A percentile compares a stretch with the other conserved stretches of the same genome.
Conservation (phyloP, 1,139 yeast species). For the Starmera stellimalicola region DNA sequence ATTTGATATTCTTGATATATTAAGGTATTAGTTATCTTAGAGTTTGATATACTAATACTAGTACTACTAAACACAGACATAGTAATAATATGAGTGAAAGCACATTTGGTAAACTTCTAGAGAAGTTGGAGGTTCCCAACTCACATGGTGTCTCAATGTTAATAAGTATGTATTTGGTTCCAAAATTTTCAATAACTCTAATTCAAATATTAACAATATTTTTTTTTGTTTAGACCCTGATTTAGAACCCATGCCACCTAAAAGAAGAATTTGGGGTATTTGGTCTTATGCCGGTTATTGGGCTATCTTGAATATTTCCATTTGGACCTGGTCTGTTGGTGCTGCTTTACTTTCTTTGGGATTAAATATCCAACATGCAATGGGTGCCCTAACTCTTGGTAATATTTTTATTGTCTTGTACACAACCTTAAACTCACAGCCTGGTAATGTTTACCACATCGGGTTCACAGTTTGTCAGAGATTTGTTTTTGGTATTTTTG, state of each 20-base stretch:
- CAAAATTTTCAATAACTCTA: too few relatives aligned
- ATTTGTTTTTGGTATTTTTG: constrained; percentile 24
- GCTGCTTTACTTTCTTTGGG: constrained; percentile 23
- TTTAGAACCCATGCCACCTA: constrained; percentile 22
- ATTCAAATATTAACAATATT: too few relatives aligned
- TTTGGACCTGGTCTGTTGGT: constrained; percentile 23
- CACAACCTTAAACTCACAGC: constrained; percentile 19
- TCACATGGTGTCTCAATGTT: constrained; percentile 13
- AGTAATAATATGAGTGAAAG: background rate
- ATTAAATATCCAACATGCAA: constrained; percentile 23
- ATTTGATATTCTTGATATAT: too few relatives aligned
- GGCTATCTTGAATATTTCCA: constrained; percentile 22
- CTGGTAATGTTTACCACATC: constrained; percentile 22
- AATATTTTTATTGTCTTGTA: constrained; percentile 20
- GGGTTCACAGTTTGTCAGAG: constrained; percentile 24
- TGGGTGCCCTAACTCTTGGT: constrained; percentile 26
- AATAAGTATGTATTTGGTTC: constrained; percentile 6
- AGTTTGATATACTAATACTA: too few relatives aligned
- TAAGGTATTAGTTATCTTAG: too few relatives aligned
- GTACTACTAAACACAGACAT: too few relatives aligned
- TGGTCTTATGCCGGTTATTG: constrained; percentile 23
- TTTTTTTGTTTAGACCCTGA: constrained; percentile 16
- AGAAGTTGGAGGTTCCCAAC: constrained; percentile 19
- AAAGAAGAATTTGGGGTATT: constrained; percentile 23
- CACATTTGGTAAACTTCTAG: constrained; percentile 2